A percentile compares a stretch with the other conserved stretches of the same genome.
These are phyloP conservation scores for Hamigera avellanea DNA, from an alignment of 495 filamentous ascomycete genomes.

Conservation along the genomic window DNA sequence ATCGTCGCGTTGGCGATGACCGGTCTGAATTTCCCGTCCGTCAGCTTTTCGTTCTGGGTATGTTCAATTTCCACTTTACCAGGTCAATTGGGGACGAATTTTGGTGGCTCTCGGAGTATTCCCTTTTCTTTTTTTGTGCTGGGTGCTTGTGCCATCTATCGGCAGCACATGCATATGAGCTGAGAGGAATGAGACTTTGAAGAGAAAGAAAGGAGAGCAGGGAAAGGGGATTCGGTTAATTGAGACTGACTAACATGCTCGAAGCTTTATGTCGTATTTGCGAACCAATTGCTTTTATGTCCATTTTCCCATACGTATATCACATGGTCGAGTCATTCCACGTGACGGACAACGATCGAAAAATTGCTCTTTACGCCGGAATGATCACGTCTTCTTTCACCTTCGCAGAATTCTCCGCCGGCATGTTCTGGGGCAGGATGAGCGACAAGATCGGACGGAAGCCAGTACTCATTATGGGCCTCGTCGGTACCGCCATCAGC, in stretches of 20 bases:
- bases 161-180: too few species aligned
- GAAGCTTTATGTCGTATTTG: conserved; percentile 69
- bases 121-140: too few species aligned
- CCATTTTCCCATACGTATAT: conserved; percentile 97
- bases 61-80: conserved; percentile 11
- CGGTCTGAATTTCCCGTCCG: conserved; percentile 38
- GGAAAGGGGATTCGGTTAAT: neutral
- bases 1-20: conserved; percentile 20
- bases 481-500: conserved; percentile 83
- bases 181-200: too few species aligned
- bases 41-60: conserved; percentile 67
- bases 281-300: conserved; percentile 99
- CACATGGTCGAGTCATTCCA: conserved; percentile 93
- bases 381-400: conserved; percentile 97
- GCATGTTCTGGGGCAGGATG: conserved; percentile 83
- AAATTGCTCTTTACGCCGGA: conserved; percentile 86
- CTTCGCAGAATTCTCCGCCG: conserved; percentile 85
- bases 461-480: conserved; percentile 76
- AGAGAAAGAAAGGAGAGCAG: neutral
- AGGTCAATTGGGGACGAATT: too few species aligned
- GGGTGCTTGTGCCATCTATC: too few species aligned
- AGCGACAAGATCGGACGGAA: conserved; percentile 91
- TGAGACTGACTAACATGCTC: too few species aligned
- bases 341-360: conserved; percentile 61
- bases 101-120: too few species aligned